A percentile compares a stretch with the other conserved stretches of the same genome.
Evolutionary conservation across 2,329 filamentous ascomycete genomes (phyloP).

Genomic region (Diaporthe humulicola): DNA sequence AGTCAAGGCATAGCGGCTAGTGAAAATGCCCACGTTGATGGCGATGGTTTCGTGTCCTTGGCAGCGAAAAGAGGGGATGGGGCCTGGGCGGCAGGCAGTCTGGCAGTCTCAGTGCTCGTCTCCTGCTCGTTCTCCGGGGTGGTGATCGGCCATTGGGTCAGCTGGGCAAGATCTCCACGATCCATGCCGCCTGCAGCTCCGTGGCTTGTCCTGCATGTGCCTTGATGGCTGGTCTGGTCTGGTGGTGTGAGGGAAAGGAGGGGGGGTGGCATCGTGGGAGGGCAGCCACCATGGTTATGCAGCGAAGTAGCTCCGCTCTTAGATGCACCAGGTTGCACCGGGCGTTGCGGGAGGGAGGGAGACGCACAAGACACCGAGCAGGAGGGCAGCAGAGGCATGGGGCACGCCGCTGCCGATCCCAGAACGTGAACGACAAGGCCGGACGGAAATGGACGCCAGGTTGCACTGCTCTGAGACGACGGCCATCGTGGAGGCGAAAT

Average conservation of each 20-base stretch:
- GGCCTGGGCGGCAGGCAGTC: conserved; percentile 32
- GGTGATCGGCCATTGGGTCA: conserved; percentile 37
- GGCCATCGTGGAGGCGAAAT: conserved; percentile 30
- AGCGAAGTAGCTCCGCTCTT: conserved; percentile 23
- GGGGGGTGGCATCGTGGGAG: not conserved
- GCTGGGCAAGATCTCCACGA: conserved; percentile 35
- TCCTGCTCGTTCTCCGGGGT: conserved; percentile 28
- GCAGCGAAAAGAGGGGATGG: conserved; percentile 26
- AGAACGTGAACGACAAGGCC: not conserved
- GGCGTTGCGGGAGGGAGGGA: not conserved
- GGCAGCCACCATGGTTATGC: conserved; percentile 14
- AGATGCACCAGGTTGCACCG: conserved; percentile 33
- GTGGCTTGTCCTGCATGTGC: conserved; percentile 39
- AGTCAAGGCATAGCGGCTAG: conserved; percentile 35
- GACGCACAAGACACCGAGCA: not conserved
- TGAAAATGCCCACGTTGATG: conserved; percentile 25
- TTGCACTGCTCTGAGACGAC: conserved; percentile 33
- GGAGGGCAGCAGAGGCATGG: conserved; percentile 4
- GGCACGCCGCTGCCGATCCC: conserved; percentile 17
- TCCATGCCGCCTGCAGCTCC: conserved; percentile 35
- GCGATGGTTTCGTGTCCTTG: conserved; percentile 21
- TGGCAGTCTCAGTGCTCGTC: conserved; percentile 28
- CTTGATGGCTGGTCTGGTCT: conserved; percentile 24
- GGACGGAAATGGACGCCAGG: conserved; percentile 16
- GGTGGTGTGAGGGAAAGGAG: conserved; percentile 14